Evolutionary conservation across 2,329 filamentous ascomycete genomes (phyloP).

Genomic region (Amauroascus niger): DNA sequence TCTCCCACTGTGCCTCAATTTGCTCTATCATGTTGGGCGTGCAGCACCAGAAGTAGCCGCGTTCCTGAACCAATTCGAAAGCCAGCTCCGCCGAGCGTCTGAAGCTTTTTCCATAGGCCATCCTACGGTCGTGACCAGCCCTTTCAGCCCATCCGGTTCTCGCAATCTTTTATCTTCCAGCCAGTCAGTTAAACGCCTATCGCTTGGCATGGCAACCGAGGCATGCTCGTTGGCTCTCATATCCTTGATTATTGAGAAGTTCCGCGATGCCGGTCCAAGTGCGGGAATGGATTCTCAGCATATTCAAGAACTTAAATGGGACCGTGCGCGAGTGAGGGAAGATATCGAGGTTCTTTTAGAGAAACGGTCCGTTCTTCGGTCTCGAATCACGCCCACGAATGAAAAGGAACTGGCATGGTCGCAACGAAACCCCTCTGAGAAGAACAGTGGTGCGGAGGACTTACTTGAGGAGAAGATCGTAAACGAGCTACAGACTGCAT

Average conservation of each 20-base stretch:
- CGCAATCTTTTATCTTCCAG: conserved; percentile 4
- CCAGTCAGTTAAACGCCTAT: conserved; percentile 52
- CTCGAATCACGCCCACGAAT: conserved; percentile 62
- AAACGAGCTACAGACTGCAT: conserved; percentile 52
- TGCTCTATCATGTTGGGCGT: conserved; percentile 69
- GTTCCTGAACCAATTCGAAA: conserved; percentile 82
- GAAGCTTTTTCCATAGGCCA: conserved; percentile 54
- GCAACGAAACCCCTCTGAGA: conserved; percentile 34
- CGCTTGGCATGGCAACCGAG: conserved; percentile 64
- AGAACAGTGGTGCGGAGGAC: conserved; percentile 47
- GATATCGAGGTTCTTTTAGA: conserved; percentile 75
- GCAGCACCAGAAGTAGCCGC: conserved; percentile 74
- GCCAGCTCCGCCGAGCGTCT: conserved; percentile 62
- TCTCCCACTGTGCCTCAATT: conserved; percentile 77
- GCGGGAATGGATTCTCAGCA: conserved; percentile 49
- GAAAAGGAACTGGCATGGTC: conserved; percentile 59
- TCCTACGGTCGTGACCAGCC: conserved; percentile 36
- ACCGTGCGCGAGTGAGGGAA: conserved; percentile 61
- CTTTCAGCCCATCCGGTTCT: conserved; percentile 7
- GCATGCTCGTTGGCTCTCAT: conserved; percentile 70
- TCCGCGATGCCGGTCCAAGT: conserved; percentile 55
- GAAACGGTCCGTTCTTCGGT: conserved; percentile 57
- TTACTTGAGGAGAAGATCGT: conserved; percentile 67
- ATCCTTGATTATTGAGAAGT: conserved; percentile 58
- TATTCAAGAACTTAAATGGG: conserved; percentile 66